Base-by-base conservation (phyloP, 495 filamentous ascomycete genomes). In the Aspergillus cavernicola region DNA sequence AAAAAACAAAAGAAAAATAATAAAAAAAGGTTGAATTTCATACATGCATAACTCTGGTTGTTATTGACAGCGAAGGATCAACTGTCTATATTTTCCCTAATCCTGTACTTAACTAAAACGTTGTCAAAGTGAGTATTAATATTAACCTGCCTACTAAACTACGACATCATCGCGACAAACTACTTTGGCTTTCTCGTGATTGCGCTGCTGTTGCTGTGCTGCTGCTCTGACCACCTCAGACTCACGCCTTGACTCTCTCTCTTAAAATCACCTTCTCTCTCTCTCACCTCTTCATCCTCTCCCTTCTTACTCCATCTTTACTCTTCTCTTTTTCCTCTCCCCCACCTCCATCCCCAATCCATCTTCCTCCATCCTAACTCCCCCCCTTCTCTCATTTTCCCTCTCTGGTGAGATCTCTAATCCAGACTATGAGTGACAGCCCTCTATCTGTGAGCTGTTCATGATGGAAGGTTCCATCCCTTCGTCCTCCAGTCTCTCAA, bases 401-500 rank as follows among this genome's bases (percentile, higher is more conserved):
- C 36, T 16, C 16, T 48, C 41, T 52, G 41, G 29, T 39, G 41
- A 8, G 23, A 11, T 33, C 36, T 43, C 42, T 50, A 24, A 20
- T 46, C 36, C 52, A 40, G 57, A 61, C 47, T 64, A 64, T 61
- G 61, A 54, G 39, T 58, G 33, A 50, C 46, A 47, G 45, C 20
- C n/a, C 35, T 26, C 16, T n/a, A 18, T 44, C 36, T 35, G 41
- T 48, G 11, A 48, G 39, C 40, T 18, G 44, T 56, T 56, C 55
- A 64, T 51, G 55, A 65, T 65, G 62, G 57, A 65, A 54, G 59
- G 59, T 46, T 56, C 62, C 51, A 49, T 65, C 46, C 54, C 59
- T 55, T 51, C 57, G 36, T 55, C 58, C 22, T 56, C 59, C 3
- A 45, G 46, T 41, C 45, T 56, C 51, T 29, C 55, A 53, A 42